Conservation (phyloP, 352 stramenopile genomes). For the Phytophthora colocasiae region DNA sequence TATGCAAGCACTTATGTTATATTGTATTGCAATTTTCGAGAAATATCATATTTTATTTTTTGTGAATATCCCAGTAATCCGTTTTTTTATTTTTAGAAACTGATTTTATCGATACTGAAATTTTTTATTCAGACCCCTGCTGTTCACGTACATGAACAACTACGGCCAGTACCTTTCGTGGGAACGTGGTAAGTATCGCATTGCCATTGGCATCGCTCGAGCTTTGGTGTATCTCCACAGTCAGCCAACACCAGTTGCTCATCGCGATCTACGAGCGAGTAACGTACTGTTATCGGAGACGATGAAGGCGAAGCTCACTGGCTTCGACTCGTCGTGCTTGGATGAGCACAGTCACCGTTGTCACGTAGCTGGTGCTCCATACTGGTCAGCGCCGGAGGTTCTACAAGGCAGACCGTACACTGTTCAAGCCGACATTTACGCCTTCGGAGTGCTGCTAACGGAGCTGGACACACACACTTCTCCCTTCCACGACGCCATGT, state of each 20-base stretch:
- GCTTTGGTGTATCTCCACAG: conserved; percentile 50
- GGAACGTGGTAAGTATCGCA: conserved; percentile 31
- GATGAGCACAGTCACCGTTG: conserved; percentile 29
- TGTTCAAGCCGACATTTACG: conserved; percentile 44
- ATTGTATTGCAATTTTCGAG: too few relatives aligned
- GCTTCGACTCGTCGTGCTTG: conserved; percentile 45
- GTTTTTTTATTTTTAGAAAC: too few relatives aligned
- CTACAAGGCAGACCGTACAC: conserved; percentile 32
- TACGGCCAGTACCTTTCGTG: conserved; percentile 21
- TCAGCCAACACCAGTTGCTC: conserved; percentile 32
- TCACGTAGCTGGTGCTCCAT: conserved; percentile 21
- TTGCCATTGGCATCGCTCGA: conserved; percentile 42
- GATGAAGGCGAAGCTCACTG: conserved; percentile 45
- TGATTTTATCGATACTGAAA: too few relatives aligned
- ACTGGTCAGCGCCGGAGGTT: conserved; percentile 50
- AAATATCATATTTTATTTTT: too few relatives aligned
- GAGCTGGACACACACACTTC: conserved; percentile 39
- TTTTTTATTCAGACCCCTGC: too few relatives aligned
- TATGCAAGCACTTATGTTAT: too few relatives aligned
- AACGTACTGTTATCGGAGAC: conserved; percentile 43
- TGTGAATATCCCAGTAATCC: too few relatives aligned
- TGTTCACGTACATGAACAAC: conserved; percentile 25
- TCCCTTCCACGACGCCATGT: conserved; percentile 38
- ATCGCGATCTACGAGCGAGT: conserved; percentile 54
- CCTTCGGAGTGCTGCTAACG: conserved; percentile 48